These are phyloP conservation scores for Quercus variabilis DNA, from an alignment of 306 rosid genomes.

Conservation along the genomic window DNA sequence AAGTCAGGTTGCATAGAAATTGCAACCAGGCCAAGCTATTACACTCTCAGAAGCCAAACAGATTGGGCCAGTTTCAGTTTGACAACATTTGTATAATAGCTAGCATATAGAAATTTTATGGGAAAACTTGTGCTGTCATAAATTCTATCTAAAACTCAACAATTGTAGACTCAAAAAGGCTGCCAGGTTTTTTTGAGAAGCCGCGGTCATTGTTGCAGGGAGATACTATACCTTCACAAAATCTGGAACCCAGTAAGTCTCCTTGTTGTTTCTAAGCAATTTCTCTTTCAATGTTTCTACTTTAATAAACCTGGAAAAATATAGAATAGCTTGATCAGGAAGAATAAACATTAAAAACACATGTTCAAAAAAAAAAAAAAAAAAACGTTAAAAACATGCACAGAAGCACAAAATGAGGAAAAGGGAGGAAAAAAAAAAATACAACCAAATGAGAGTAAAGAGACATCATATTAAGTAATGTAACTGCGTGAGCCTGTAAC, in stretches of 20 bases:
- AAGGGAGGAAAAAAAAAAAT: neutral
- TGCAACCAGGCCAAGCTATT: too few relatives aligned
- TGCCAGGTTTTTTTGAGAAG: neutral
- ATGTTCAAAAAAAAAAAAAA: too few relatives aligned
- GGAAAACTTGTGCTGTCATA: too few relatives aligned
- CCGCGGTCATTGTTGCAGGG: neutral
- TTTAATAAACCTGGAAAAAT: conserved; percentile 70
- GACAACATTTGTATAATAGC: too few relatives aligned
- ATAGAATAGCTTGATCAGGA: conserved; percentile 5
- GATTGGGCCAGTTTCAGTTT: too few relatives aligned
- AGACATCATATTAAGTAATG: neutral
- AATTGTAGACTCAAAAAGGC: too few relatives aligned
- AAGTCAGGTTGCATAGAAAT: too few relatives aligned
- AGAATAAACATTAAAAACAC: neutral
- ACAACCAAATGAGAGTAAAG: neutral
- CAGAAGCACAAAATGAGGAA: neutral
- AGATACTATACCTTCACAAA: conserved; percentile 78
- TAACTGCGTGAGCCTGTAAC: neutral
- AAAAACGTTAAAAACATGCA: neutral
- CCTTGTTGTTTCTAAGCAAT: conserved; percentile 79
- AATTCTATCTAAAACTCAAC: too few relatives aligned
- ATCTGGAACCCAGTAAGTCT: conserved; percentile 96
- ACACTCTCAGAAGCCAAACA: too few relatives aligned
- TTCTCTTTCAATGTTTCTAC: conserved; percentile 80
- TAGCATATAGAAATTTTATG: too few relatives aligned